These are phyloP conservation scores for Aaosphaeria pasadenensis DNA, from an alignment of 2,329 filamentous ascomycete species.

Conservation along the genomic window DNA sequence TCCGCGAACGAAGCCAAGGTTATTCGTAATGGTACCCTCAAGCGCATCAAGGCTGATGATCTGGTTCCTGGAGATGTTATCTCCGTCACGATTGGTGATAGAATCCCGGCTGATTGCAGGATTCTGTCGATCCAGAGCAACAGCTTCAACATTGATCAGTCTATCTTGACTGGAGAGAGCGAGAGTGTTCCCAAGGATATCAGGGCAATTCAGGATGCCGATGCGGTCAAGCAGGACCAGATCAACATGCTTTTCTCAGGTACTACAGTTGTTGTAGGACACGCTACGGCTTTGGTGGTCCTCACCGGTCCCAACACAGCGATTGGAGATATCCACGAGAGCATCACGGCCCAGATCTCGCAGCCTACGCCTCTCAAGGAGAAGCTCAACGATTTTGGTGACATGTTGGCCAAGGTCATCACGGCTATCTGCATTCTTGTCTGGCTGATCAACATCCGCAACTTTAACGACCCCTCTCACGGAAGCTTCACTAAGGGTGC, in stretches of 20 bases:
- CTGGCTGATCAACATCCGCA: slow-evolving; percentile 97
- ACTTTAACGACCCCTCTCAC: slow-evolving; percentile 93
- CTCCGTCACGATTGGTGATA: slow-evolving; percentile 82
- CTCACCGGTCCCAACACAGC: slow-evolving; percentile 87
- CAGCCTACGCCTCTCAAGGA: slow-evolving; percentile 96
- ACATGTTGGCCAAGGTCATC: slow-evolving; percentile 94
- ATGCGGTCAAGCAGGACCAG: slow-evolving; percentile 96
- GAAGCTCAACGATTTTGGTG: slow-evolving; percentile 97
- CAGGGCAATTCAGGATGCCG: slow-evolving; percentile 65
- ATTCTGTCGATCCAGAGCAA: slow-evolving; percentile 91
- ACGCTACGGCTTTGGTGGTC: slow-evolving; percentile 86
- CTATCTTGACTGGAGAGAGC: slow-evolving; percentile 94
- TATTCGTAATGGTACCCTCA: slow-evolving; percentile 75
- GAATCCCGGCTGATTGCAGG: slow-evolving; percentile 92
- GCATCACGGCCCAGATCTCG: slow-evolving; percentile 96
- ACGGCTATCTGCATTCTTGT: slow-evolving; percentile 94
- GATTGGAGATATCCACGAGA: slow-evolving; percentile 98
- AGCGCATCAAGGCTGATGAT: slow-evolving; percentile 90
- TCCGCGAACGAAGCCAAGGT: slow-evolving; percentile 98
- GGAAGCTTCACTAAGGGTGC: slow-evolving; percentile 94
- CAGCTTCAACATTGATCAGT: slow-evolving; percentile 94
- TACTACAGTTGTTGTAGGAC: slow-evolving; percentile 92
- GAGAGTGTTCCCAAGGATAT: slow-evolving; percentile 91
- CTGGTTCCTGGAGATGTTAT: slow-evolving; percentile 93
- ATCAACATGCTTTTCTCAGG: slow-evolving; percentile 98